A percentile compares a stretch with the other conserved stretches of the same genome.
These are phyloP conservation scores for Dendrobium officinale DNA, from an alignment of 106 monocot species.

Conservation along the genomic window DNA sequence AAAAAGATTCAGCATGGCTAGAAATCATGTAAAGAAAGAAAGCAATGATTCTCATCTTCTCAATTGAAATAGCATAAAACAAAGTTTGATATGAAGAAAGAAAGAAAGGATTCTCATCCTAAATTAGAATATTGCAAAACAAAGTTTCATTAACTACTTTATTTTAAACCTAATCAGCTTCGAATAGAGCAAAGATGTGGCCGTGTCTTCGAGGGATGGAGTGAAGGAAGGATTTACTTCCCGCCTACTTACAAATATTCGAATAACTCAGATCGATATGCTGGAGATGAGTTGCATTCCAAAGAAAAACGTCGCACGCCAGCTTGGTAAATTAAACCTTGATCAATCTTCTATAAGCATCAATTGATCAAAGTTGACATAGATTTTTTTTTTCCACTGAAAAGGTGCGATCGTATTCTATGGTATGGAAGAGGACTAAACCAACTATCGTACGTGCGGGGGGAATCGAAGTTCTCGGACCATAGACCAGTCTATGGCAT, in stretches of 20 bases:
- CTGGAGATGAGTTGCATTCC: constrained; percentile 33
- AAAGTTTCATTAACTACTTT: not conserved
- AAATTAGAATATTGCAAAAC: not conserved
- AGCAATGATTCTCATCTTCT: not conserved
- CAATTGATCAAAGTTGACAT: not conserved
- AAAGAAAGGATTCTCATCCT: constrained; percentile 2
- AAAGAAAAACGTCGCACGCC: constrained; percentile 43
- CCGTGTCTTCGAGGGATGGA: constrained; percentile 40
- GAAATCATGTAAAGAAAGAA: not conserved
- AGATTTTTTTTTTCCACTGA: not conserved
- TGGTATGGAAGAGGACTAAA: constrained; percentile 63
- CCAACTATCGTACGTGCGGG: constrained; percentile 54
- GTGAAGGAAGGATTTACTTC: constrained; percentile 51
- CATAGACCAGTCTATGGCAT: constrained; percentile 58
- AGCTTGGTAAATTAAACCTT: constrained; percentile 24
- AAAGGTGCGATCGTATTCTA: constrained; percentile 65
- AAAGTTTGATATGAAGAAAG: not conserved
- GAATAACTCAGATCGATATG: constrained; percentile 43
- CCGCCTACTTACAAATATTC: constrained; percentile 51
- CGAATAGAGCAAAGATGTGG: constrained; percentile 54
- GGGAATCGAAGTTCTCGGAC: constrained; percentile 57
- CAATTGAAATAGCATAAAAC: not conserved
- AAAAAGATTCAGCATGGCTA: not conserved
- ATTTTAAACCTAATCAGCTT: constrained; percentile 31
- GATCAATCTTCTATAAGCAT: not conserved